Percentiles rank a stretch among this genome's conserved stretches.
Conservation (phyloP, 1,139 yeast species). For the Scheffersomyces parashehatae region DNA sequence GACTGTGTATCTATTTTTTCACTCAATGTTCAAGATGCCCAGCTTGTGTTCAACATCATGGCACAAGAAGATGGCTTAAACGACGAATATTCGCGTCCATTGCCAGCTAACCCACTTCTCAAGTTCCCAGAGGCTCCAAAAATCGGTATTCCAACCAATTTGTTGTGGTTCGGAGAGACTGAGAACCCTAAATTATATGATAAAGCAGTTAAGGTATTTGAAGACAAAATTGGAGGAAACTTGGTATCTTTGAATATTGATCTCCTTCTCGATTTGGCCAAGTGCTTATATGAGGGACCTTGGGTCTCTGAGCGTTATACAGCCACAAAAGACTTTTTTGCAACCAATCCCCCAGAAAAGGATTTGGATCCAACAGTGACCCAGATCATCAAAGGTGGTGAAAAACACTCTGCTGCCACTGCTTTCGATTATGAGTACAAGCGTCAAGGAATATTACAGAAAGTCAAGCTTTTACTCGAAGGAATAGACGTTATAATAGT, state of each 20-base stretch:
- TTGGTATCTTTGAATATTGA: slow-evolving; percentile 63
- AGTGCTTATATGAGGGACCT: slow-evolving; percentile 92
- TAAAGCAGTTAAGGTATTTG: slow-evolving; percentile 59
- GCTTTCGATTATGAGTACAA: slow-evolving; percentile 83
- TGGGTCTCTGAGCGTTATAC: slow-evolving; percentile 97
- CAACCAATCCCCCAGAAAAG: slow-evolving; percentile 68
- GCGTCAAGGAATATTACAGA: slow-evolving; percentile 72
- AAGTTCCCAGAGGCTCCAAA: slow-evolving; percentile 60
- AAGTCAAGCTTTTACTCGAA: slow-evolving; percentile 54
- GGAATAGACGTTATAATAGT: slow-evolving; percentile 75
- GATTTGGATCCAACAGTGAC: slow-evolving; percentile 84
- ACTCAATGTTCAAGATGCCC: slow-evolving; percentile 78
- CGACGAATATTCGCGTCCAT: slow-evolving; percentile 77
- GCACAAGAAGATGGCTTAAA: slow-evolving; percentile 69
- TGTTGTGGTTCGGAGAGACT: slow-evolving; percentile 78
- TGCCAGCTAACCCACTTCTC: slow-evolving; percentile 66
- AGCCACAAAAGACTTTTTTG: slow-evolving; percentile 73
- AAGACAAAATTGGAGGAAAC: slow-evolving; percentile 54
- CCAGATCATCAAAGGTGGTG: slow-evolving; percentile 75
- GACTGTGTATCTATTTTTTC: slow-evolving; percentile 91
- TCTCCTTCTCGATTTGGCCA: slow-evolving; percentile 79
- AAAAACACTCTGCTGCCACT: slow-evolving; percentile 74
- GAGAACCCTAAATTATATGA: slow-evolving; percentile 72
- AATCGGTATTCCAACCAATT: slow-evolving; percentile 71
- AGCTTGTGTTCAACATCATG: slow-evolving; percentile 65